Conservation (phyloP, 1,284 basidiomycete genomes). For the Heliocybe sulcata region DNA sequence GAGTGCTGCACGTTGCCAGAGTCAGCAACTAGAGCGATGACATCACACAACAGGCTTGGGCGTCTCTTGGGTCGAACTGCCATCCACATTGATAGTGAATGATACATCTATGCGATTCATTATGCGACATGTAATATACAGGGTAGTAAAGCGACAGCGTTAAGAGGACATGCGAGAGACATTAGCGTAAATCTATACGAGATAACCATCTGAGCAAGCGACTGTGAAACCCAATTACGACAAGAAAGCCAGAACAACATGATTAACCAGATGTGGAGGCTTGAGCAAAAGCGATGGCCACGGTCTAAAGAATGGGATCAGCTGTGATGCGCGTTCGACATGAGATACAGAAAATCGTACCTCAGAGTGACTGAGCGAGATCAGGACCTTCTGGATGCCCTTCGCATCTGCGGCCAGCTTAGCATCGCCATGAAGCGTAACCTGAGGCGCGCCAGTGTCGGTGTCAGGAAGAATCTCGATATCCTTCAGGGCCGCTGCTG, state of each 20-base stretch:
- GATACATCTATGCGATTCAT: background rate
- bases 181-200: background rate
- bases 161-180: background rate
- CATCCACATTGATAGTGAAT: too few species aligned
- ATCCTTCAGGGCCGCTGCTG: constrained; percentile 90
- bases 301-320: constrained; percentile 37
- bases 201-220: background rate
- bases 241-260: background rate
- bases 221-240: background rate
- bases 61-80: too few species aligned
- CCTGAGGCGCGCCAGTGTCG: constrained; percentile 61
- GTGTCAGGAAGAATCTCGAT: constrained; percentile 85
- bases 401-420: constrained; percentile 66
- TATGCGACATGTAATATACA: background rate
- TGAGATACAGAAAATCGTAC: constrained; percentile 28
- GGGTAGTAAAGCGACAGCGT: background rate
- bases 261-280: constrained; percentile 23
- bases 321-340: constrained; percentile 12
- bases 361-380: constrained; percentile 91
- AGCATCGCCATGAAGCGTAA: constrained; percentile 82
- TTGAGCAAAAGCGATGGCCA: constrained; percentile 79
- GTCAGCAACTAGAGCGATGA: too few species aligned
- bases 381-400: constrained; percentile 68
- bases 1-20: too few species aligned
- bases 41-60: too few species aligned